These are phyloP conservation scores for Crataegus laevigata DNA, from an alignment of 306 rosid genomes.

Conservation along the genomic window DNA sequence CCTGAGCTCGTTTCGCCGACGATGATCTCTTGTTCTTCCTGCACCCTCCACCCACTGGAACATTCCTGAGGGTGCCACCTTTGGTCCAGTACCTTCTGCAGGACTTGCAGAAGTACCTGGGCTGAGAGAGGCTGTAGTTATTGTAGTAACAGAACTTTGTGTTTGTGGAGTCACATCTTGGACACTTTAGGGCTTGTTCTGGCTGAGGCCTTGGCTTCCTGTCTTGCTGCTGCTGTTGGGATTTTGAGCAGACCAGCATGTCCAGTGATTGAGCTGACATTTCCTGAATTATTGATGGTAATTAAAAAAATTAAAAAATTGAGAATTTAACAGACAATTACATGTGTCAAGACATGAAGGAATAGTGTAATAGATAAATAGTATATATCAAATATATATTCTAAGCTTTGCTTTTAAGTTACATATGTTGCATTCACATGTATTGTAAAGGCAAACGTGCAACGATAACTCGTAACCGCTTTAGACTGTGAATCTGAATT, in stretches of 20 bases:
- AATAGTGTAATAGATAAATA: neutral
- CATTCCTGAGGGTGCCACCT: constrained; percentile 93
- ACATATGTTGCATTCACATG: neutral
- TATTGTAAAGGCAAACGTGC: neutral
- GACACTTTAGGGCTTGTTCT: constrained; percentile 80
- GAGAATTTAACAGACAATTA: neutral
- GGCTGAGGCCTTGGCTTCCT: constrained; percentile 72
- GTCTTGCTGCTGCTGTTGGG: constrained; percentile 28
- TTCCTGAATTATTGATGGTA: constrained; percentile 40
- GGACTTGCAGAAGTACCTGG: constrained; percentile 92
- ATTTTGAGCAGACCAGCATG: constrained; percentile 63
- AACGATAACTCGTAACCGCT: too few species aligned
- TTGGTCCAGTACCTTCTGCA: constrained; percentile 98
- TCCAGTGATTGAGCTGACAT: constrained; percentile 61
- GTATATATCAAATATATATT: neutral
- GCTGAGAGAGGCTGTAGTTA: constrained; percentile 91
- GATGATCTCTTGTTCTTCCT: constrained; percentile 80
- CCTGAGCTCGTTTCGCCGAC: constrained; percentile 47
- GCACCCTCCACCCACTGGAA: constrained; percentile 98
- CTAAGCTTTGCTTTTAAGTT: neutral
- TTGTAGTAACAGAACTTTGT: constrained; percentile 98
- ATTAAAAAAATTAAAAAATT: neutral
- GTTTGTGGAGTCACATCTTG: constrained; percentile 88
- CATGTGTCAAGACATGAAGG: neutral
- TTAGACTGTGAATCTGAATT: neutral